phyloP scores from a whole-genome alignment of 768 basidiomycete species.

The Aureoboletus auriporus region DNA sequence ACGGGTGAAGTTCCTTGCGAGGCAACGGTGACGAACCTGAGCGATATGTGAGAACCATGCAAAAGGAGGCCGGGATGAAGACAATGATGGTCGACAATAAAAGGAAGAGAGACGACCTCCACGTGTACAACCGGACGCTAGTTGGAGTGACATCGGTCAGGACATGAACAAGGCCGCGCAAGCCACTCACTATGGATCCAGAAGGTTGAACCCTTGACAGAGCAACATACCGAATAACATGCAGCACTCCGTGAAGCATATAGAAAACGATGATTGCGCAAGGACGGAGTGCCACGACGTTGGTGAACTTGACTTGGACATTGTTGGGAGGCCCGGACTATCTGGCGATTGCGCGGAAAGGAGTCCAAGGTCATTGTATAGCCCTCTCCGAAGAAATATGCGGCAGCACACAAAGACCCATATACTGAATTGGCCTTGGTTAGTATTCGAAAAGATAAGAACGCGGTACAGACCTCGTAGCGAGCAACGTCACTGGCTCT shows the following conservation, averaged over 20 bases:
- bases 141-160: neutral
- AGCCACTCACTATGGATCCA: slow-evolving; percentile 50
- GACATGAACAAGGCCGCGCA: neutral
- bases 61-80: slow-evolving; percentile 60
- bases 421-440: slow-evolving; percentile 32
- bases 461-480: slow-evolving; percentile 16
- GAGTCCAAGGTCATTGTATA: slow-evolving; percentile 57
- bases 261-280: slow-evolving; percentile 57
- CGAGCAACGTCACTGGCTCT: slow-evolving; percentile 8
- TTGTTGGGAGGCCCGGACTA: slow-evolving; percentile 14
- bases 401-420: slow-evolving; percentile 56
- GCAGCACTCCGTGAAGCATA: slow-evolving; percentile 73
- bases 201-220: slow-evolving; percentile 57
- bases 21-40: slow-evolving; percentile 17
- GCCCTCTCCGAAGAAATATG: slow-evolving; percentile 50
- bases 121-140: slow-evolving; percentile 64
- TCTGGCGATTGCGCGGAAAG: slow-evolving; percentile 32
- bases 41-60: slow-evolving; percentile 51
- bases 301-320: slow-evolving; percentile 16
- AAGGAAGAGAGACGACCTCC: slow-evolving; percentile 60
- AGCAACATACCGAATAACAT: slow-evolving; percentile 69
- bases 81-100: slow-evolving; percentile 62
- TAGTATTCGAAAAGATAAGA: neutral
- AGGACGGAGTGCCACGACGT: slow-evolving; percentile 49
- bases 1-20: neutral